A percentile compares a stretch with the other conserved stretches of the same genome.
phyloP scores from a whole-genome alignment of 2,329 filamentous ascomycete genomes.

The Colletotrichum australisinense region DNA sequence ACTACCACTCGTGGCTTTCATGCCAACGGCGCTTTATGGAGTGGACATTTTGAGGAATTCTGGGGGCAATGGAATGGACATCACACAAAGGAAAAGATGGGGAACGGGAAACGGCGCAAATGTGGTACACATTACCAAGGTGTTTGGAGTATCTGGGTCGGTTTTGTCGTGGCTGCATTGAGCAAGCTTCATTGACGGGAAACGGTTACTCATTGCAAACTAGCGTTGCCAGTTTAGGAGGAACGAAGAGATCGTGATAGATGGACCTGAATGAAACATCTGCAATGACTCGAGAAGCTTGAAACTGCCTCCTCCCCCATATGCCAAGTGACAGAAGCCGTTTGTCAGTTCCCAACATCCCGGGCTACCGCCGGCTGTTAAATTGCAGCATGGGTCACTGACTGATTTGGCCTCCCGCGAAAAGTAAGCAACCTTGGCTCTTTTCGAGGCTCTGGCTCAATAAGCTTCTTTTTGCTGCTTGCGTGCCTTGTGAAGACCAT shows the following conservation, averaged over 20 bases:
- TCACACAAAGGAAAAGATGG: neutral
- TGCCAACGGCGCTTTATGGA: slow-evolving; percentile 20
- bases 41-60: slow-evolving; percentile 16
- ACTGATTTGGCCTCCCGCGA: neutral
- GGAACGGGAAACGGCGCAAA: neutral
- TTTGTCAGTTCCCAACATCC: too few species aligned
- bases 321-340: neutral
- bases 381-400: neutral
- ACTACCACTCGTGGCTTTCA: slow-evolving; percentile 26
- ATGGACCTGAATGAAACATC: slow-evolving; percentile 19
- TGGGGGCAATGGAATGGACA: neutral
- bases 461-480: neutral
- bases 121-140: neutral
- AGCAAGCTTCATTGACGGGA: neutral
- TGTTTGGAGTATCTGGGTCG: slow-evolving; percentile 19
- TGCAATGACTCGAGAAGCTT: slow-evolving; percentile 14
- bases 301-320: neutral
- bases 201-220: neutral
- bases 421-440: neutral
- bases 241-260: slow-evolving; percentile 18
- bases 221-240: neutral
- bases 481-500: neutral
- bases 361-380: neutral
- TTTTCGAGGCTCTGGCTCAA: neutral
- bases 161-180: neutral